Evolutionary conservation across 495 filamentous ascomycete species (phyloP), one percentile per base, ranked within the genome.

Genomic region (Niebla homalea): DNA sequence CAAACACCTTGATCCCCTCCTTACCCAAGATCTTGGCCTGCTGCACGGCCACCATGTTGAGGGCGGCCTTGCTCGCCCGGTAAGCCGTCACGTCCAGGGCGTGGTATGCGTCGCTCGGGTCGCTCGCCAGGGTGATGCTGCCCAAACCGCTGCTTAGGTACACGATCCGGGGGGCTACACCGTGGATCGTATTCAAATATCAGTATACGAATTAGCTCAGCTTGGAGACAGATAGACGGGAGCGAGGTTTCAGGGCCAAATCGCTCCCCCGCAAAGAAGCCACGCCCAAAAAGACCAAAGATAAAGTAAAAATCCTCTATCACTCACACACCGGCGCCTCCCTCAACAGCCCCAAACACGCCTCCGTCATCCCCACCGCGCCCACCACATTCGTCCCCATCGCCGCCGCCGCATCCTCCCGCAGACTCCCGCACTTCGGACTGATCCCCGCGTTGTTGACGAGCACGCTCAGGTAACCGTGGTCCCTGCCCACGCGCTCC

Each of bases 321-420:
- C 7, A 32, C 29, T 32, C 7, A 32, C 29, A 32, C 10, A 32
- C 14, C 29, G 7, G 2, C 29, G 8, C 29, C 7, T 32, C 29
- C 29, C 53, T 36, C 4, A 70, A 58, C 6, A 68, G 55, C 3
- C 63, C 57, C 3, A 36, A 19, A 21, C 67, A 60, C 2, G 58
- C 55, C 19, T 55, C 22, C 2, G 63, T 53, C 0, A 69, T 49
- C 10, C 66, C 18, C 3, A 54, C 54, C 1, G 64, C 52, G 21
- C 64, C 63, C 29, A 58, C 57, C 44, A 63, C 62, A 45, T 70
- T 70, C n/a, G 60, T 62, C 12, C 64, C 57, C 14, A 68, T 51
- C n/a, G 25, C 38, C 6, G 11, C 32, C 36, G 53, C 46, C 12
- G 62, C 45, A 4, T 36, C 46, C 0, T 48, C 48, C 25, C 54